Evolutionary conservation across 306 rosid genomes (phyloP), one percentile per base, ranked within the genome.

Genomic region (Begonia loranthoides): DNA sequence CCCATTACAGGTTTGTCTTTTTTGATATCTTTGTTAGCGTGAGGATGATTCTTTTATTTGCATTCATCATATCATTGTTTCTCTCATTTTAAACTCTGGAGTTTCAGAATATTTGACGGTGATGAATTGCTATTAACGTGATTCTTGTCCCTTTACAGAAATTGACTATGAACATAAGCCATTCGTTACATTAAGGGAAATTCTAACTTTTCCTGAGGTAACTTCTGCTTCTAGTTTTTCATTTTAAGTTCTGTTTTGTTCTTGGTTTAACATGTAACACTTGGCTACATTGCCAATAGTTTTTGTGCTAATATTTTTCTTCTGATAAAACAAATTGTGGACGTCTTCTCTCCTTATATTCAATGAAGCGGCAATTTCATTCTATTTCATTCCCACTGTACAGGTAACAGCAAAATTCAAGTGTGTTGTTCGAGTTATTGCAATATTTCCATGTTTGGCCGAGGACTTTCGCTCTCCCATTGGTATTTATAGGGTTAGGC

Each of bases 371-470:
- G 22, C 22, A 28, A 28, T 28, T 28, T 28, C 9, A 28, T 28
- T 28, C 36, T 28, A 28, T 28, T 28, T 28, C 36, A 3, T 69
- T 55, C 47, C 24, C 41, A 15, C 53, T 24, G 50, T 50, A 52
- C 55, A 89, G 95, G 84, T 67, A 59, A 67, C 81, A 2, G 79
- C 68, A 13, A 76, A 64, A 52, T 89, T 67, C 59, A 80, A 60
- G 66, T 84, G 94, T 39, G 33, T 74, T 3, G 90, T 77, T 52
- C 78, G 92, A 41, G 81, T 78, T 1, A 63, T 84, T 49, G 75
- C 87, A 2, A 64, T 52, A 41, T 17, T 36, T 51, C 94, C 95
- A 33, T 76, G 58, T 50, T 17, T 41, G 50, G 72, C 84, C 16
- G 50, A 55, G 63, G 66, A 65, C 21, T 43, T 11, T 3, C 4